Evolutionary conservation across 805 yeast species (phyloP).

Genomic region (Blastobotrys parvus): DNA sequence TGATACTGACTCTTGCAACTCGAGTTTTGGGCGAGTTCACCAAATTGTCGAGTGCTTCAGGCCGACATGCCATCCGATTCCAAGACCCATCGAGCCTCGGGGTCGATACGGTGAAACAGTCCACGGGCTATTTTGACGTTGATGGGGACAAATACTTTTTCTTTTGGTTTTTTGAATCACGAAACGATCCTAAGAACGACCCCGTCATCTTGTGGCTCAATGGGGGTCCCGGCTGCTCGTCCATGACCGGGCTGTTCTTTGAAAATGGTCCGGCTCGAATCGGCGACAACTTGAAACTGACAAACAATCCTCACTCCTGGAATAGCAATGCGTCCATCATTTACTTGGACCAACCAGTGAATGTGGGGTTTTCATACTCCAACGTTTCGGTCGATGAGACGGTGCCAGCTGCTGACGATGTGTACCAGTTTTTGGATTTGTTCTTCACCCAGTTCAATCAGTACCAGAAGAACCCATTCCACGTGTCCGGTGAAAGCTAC

Average conservation of each 20-base stretch:
- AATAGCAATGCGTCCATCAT: slow-evolving; percentile 86
- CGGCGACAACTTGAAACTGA: slow-evolving; percentile 57
- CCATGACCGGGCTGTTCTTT: slow-evolving; percentile 83
- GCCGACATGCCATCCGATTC: slow-evolving; percentile 50
- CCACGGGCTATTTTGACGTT: slow-evolving; percentile 67
- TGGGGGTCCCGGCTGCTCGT: slow-evolving; percentile 98
- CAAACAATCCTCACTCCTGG: slow-evolving; percentile 85
- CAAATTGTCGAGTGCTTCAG: slow-evolving; percentile 14
- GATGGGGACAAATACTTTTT: slow-evolving; percentile 88
- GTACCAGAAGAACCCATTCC: slow-evolving; percentile 72
- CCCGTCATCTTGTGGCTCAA: slow-evolving; percentile 87
- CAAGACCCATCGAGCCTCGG: slow-evolving; percentile 61
- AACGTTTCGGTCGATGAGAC: slow-evolving; percentile 61
- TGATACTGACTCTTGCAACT: no score
- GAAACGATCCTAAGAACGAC: slow-evolving; percentile 78
- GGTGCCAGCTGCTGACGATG: slow-evolving; percentile 83
- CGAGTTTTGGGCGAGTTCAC: no score
- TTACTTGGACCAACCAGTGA: slow-evolving; percentile 91
- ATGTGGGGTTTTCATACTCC: slow-evolving; percentile 87
- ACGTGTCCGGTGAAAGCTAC: slow-evolving; percentile 90
- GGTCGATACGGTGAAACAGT: slow-evolving; percentile 72
- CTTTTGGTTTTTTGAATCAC: slow-evolving; percentile 84
- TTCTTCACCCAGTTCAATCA: slow-evolving; percentile 86
- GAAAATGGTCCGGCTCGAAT: slow-evolving; percentile 89
- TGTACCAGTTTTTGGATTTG: slow-evolving; percentile 75